phyloP scores from a whole-genome alignment of 805 yeast genomes.

The Pichia pseudocactophila region DNA sequence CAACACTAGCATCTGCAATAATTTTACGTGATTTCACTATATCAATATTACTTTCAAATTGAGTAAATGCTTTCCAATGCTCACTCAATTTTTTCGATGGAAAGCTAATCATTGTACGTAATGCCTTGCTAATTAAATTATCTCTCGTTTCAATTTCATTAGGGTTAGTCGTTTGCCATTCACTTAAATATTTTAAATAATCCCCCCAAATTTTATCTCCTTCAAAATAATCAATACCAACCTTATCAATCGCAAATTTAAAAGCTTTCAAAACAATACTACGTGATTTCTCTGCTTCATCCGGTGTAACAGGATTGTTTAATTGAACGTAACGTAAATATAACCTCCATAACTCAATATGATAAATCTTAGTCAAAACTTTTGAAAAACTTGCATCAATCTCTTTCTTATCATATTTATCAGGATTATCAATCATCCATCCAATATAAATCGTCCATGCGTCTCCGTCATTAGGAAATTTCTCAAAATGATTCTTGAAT shows the following conservation, averaged over 20 bases:
- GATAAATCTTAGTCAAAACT: slow-evolving; percentile 52
- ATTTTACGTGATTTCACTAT: slow-evolving; percentile 69
- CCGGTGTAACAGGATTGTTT: slow-evolving; percentile 54
- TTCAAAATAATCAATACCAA: slow-evolving; percentile 63
- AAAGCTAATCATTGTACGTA: slow-evolving; percentile 58
- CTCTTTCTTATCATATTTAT: slow-evolving; percentile 50
- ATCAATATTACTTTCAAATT: slow-evolving; percentile 74
- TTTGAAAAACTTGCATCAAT: slow-evolving; percentile 61
- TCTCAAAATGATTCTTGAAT: slow-evolving; percentile 50
- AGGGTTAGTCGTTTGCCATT: slow-evolving; percentile 68
- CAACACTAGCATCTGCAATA: slow-evolving; percentile 72
- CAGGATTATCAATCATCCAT: slow-evolving; percentile 37
- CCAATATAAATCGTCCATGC: slow-evolving; percentile 72
- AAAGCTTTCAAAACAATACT: slow-evolving; percentile 69
- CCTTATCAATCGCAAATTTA: slow-evolving; percentile 68
- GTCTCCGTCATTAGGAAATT: slow-evolving; percentile 60
- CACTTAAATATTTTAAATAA: slow-evolving; percentile 67
- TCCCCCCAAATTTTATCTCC: slow-evolving; percentile 73
- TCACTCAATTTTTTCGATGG: slow-evolving; percentile 71
- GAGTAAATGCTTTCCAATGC: slow-evolving; percentile 71
- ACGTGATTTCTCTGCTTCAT: slow-evolving; percentile 62
- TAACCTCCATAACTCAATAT: slow-evolving; percentile 64
- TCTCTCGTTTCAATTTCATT: slow-evolving; percentile 82
- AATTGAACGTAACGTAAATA: slow-evolving; percentile 74
- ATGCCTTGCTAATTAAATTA: slow-evolving; percentile 67